Percentiles rank a stretch among this genome's conserved stretches.
phyloP scores from a whole-genome alignment of 495 filamentous ascomycete species.

The Penicillium egyptiacum region DNA sequence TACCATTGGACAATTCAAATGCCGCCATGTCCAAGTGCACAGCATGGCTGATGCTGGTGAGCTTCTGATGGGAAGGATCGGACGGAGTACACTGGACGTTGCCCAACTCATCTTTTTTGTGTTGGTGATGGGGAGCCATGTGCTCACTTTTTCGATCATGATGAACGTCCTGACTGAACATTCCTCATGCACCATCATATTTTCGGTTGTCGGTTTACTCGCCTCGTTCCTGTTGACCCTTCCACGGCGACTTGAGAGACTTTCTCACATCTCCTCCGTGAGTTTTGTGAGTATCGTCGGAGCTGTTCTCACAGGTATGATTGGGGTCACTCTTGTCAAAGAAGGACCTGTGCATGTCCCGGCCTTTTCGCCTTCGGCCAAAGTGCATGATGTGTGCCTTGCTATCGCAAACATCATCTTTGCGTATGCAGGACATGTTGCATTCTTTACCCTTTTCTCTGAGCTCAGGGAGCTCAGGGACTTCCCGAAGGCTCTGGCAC shows the following conservation, averaged over 20 bases:
- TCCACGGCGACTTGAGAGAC: conserved; percentile 57
- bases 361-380: conserved; percentile 28
- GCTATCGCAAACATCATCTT: conserved; percentile 33
- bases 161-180: conserved; percentile 63
- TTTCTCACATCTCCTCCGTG: conserved; percentile 57
- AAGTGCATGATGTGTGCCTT: conserved; percentile 47
- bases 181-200: conserved; percentile 62
- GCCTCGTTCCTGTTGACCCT: conserved; percentile 60
- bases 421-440: conserved; percentile 57
- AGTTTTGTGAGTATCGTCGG: conserved; percentile 62
- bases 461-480: conserved; percentile 65
- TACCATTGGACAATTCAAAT: conserved; percentile 67
- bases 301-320: conserved; percentile 66
- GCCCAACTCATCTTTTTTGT: conserved; percentile 63
- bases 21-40: conserved; percentile 59
- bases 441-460: conserved; percentile 69
- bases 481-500: conserved; percentile 59
- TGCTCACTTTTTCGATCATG: conserved; percentile 70
- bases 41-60: conserved; percentile 67
- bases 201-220: conserved; percentile 57
- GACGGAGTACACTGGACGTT: conserved; percentile 56
- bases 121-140: conserved; percentile 72
- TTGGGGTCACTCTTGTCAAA: conserved; percentile 48
- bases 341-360: conserved; percentile 44
- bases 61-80: conserved; percentile 57